Base-by-base conservation (phyloP, 495 filamentous ascomycete genomes). In the Halenospora varia region DNA sequence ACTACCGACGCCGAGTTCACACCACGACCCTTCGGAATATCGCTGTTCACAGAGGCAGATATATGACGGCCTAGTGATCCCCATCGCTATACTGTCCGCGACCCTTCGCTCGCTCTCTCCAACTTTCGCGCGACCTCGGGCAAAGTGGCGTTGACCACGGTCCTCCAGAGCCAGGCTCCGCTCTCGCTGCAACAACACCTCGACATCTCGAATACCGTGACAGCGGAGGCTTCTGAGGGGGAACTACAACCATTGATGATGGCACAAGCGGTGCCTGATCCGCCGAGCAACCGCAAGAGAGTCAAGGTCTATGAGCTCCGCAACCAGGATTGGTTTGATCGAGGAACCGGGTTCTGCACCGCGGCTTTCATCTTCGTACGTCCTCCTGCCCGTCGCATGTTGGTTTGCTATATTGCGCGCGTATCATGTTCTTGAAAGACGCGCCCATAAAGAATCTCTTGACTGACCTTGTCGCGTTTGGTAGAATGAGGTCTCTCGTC, bases 241-340 rank as follows among this genome's bases (percentile, higher is more conserved):
- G 64, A 64, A 57, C 61, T 62, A 64, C 62, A 64, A 64, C 73
- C 76, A 67, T 72, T 75, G 81, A 81, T 76, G 71, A 96, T 96
- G 92, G 92, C 92, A 82, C 86, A 92, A 80, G 83, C 87, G 66
- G 82, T 90, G 77, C 82, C 82, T 78, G 81, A 83, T 72, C 75
- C 86, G 68, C 75, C 85, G 67, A 85, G 87, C 76, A 89, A 92
- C 73, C 90, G 88, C 81, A 96, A 92, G 79, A 88, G 94, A 78
- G 94, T 98, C 65, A 98, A 98, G 79, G 94, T 98, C 64, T 98
- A 98, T 72, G 94, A 98, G 76, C 82, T 98, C 61, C 89, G 87
- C 66, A 90, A 96, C 73, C 96, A 94, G 80, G 95, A 98, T 81
- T 98, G 94, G 94, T 96, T 92, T 70, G 94, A 98, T 75, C 80